Evolutionary conservation across 2,329 filamentous ascomycete genomes (phyloP).

Genomic region (Ilyonectria sp.): DNA sequence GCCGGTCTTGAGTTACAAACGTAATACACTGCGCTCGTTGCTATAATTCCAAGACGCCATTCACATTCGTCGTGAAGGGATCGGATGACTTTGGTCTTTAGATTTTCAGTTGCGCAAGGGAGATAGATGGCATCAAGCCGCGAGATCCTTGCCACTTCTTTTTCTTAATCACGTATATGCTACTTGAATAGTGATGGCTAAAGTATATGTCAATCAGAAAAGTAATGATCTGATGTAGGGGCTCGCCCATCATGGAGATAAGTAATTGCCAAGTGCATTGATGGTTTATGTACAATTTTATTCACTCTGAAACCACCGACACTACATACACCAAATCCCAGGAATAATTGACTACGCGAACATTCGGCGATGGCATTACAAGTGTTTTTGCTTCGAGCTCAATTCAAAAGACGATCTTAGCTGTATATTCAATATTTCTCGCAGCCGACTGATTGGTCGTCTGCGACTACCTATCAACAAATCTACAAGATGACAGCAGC

Average conservation of each 20-base stretch:
- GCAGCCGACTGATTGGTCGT: background rate
- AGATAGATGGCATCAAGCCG: background rate
- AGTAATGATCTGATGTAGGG: background rate
- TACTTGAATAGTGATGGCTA: background rate
- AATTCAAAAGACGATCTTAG: background rate
- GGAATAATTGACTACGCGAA: background rate
- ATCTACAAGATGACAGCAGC: background rate
- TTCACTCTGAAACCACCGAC: background rate
- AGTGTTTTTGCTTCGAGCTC: background rate
- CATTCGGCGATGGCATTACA: background rate
- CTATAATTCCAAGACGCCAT: background rate
- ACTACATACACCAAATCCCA: background rate
- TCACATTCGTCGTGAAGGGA: background rate
- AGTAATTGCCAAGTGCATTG: background rate
- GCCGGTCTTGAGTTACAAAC: background rate
- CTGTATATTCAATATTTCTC: background rate
- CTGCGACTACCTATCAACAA: background rate
- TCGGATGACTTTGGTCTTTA: background rate
- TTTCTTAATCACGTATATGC: background rate
- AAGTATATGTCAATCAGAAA: background rate
- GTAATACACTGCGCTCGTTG: background rate
- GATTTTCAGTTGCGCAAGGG: background rate
- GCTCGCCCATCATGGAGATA: background rate
- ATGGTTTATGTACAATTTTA: background rate
- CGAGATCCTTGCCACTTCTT: background rate